phyloP scores from a whole-genome alignment of 257 asterid genomes.

The Ocimum tenuiflorum region DNA sequence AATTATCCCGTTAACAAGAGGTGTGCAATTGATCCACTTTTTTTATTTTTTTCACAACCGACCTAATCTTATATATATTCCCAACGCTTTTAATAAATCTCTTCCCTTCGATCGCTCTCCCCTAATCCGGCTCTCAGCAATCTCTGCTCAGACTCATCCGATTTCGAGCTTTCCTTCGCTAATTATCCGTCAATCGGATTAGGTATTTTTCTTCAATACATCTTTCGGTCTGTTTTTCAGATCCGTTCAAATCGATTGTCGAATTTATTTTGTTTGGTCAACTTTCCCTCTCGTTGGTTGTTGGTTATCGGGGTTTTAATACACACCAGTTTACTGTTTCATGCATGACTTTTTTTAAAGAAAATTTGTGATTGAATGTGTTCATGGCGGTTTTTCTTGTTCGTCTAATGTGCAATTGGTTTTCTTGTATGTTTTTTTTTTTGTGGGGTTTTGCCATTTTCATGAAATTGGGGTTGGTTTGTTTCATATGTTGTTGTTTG shows the following conservation, averaged over 20 bases:
- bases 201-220: conserved; percentile 18
- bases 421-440: no score
- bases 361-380: not conserved
- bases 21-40: no score
- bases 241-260: not conserved
- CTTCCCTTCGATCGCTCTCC: not conserved
- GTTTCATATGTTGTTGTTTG: no score
- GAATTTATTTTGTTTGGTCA: not conserved
- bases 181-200: conserved; percentile 5
- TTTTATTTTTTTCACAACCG: not conserved
- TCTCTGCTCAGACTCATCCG: conserved; percentile 28
- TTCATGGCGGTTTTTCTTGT: no score
- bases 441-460: no score
- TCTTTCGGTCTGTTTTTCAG: not conserved
- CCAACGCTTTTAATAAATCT: not conserved
- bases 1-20: no score
- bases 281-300: not conserved
- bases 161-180: conserved; percentile 1
- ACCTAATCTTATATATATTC: not conserved
- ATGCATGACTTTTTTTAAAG: not conserved
- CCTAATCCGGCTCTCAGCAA: not conserved
- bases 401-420: no score
- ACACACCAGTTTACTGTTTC: no score
- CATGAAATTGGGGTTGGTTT: no score
- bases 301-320: not conserved